Evolutionary conservation across 371 early-diverging fungal genomes (phyloP).

Genomic region (Saksenaea vasiformis): DNA sequence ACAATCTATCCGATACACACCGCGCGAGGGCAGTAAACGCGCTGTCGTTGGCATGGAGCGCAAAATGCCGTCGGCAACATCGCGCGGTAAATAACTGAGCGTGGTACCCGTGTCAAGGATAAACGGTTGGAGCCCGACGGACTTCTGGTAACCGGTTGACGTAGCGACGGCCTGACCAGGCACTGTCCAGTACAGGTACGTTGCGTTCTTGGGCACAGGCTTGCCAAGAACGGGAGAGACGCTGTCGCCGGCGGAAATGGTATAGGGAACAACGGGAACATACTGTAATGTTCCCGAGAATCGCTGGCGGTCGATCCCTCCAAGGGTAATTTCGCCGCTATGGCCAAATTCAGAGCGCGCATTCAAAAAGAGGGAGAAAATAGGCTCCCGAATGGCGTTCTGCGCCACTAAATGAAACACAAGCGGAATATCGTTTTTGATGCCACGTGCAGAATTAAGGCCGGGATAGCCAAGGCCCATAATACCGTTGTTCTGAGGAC

Average conservation of each 20-base stretch:
- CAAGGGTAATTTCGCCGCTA: conserved; percentile 31
- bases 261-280: conserved; percentile 29
- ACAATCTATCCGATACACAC: conserved; percentile 26
- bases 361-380: conserved; percentile 31
- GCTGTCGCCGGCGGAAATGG: conserved; percentile 7
- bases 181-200: conserved; percentile 28
- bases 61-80: conserved; percentile 16
- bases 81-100: conserved; percentile 21
- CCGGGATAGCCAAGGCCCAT: conserved; percentile 32
- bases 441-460: conserved; percentile 18
- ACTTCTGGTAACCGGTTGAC: background rate
- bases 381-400: conserved; percentile 16
- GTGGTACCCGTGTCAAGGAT: conserved; percentile 39
- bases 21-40: conserved; percentile 2
- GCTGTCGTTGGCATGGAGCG: background rate
- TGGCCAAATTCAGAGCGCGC: conserved; percentile 9
- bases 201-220: background rate
- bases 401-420: conserved; percentile 21
- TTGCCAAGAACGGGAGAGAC: conserved; percentile 16
- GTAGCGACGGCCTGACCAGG: conserved; percentile 17
- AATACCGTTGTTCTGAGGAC: conserved; percentile 29
- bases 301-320: conserved; percentile 22
- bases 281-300: conserved; percentile 21
- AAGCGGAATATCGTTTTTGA: conserved; percentile 19
- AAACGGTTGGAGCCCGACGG: conserved; percentile 11